A percentile compares a stretch with the other conserved stretches of the same genome.
phyloP scores from a whole-genome alignment of 1,284 basidiomycete species.

The Leccinum griseonigrum region DNA sequence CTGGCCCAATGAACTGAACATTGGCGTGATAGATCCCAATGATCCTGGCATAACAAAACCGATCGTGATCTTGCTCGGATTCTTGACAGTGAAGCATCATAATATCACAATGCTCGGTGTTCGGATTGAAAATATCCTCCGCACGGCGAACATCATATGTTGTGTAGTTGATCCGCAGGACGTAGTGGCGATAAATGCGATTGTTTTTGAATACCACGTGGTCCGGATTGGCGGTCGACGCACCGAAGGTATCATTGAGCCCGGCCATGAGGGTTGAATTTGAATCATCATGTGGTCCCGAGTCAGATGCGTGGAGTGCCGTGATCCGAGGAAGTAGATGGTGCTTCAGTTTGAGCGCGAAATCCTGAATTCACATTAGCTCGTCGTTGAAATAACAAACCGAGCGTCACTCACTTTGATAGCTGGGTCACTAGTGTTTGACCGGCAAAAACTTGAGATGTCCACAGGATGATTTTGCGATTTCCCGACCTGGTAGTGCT shows the following conservation, averaged over 20 bases:
- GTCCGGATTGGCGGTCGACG: neutral
- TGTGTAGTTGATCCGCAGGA: neutral
- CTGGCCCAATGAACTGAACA: neutral
- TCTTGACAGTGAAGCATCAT: neutral
- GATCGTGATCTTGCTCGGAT: neutral
- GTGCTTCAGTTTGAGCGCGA: too few species aligned
- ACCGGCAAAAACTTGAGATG: neutral
- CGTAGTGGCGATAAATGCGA: neutral
- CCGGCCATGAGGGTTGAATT: neutral
- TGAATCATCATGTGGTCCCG: neutral
- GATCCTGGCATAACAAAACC: neutral
- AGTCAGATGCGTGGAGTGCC: neutral
- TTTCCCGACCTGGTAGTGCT: neutral
- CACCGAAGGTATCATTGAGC: neutral
- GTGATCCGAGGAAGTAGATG: neutral
- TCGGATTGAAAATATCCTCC: neutral
- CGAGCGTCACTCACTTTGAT: too few species aligned
- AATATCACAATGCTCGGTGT: neutral
- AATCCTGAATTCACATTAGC: too few species aligned
- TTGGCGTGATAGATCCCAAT: neutral
- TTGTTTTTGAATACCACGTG: neutral
- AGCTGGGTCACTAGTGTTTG: too few species aligned
- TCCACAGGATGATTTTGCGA: neutral
- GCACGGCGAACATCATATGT: neutral
- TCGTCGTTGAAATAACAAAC: too few species aligned